Conservation (phyloP, 2,329 filamentous ascomycete genomes). For the Monosporascus sp. region DNA sequence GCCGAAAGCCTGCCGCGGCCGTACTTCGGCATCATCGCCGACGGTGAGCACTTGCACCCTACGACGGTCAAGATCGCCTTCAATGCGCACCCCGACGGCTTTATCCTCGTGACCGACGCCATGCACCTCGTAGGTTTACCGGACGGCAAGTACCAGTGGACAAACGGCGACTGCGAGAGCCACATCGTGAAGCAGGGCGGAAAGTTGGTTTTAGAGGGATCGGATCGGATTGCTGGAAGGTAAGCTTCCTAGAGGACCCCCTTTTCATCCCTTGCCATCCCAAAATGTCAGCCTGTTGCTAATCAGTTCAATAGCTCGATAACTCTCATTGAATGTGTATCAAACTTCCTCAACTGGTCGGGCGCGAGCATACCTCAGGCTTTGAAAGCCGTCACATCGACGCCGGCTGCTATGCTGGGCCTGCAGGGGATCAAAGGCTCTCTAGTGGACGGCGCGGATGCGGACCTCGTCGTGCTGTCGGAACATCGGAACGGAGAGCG, state of each 20-base stretch:
- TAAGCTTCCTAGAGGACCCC: constrained; percentile 27
- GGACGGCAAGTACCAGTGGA: constrained; percentile 83
- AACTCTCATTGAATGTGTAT: constrained; percentile 74
- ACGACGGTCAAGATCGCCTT: constrained; percentile 86
- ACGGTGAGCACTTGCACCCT: constrained; percentile 85
- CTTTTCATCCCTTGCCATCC: background rate
- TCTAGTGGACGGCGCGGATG: constrained; percentile 58
- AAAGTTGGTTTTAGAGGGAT: constrained; percentile 70
- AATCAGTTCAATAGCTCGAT: constrained; percentile 45
- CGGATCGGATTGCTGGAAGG: constrained; percentile 74
- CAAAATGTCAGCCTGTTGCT: constrained; percentile 9
- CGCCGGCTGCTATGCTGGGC: constrained; percentile 72
- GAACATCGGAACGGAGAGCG: constrained; percentile 42
- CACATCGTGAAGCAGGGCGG: constrained; percentile 66
- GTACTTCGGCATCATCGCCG: constrained; percentile 84
- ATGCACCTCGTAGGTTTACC: constrained; percentile 83
- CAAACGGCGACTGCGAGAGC: constrained; percentile 59
- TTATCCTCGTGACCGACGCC: constrained; percentile 87
- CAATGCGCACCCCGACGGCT: constrained; percentile 76
- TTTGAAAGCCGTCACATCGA: constrained; percentile 67
- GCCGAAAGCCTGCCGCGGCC: constrained; percentile 56
- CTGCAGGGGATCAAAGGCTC: constrained; percentile 62
- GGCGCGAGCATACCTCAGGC: constrained; percentile 63
- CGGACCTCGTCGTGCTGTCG: constrained; percentile 64
- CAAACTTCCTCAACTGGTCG: constrained; percentile 74